These are phyloP conservation scores for Coemansia sp. DNA, from an alignment of 192 early-diverging fungal species.

Conservation along the genomic window DNA sequence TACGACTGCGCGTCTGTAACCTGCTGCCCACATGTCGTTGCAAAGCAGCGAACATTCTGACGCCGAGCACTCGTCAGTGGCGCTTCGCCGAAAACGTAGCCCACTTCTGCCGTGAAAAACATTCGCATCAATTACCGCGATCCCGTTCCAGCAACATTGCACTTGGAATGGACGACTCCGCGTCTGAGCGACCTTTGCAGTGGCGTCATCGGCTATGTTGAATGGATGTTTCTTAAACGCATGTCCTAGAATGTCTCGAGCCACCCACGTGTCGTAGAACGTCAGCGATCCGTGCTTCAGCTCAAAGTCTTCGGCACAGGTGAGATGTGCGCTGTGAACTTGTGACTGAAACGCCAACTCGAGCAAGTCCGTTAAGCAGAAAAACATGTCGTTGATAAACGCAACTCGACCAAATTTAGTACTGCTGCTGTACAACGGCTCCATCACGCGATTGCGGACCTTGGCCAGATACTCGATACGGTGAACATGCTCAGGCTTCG, in stretches of 20 bases:
- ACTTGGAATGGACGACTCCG: conserved; percentile 45
- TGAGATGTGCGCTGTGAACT: conserved; percentile 46
- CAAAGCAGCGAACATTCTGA: conserved; percentile 56
- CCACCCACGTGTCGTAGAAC: conserved; percentile 56
- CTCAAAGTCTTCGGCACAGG: conserved; percentile 55
- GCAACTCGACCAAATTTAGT: conserved; percentile 27
- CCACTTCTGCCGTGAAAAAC: conserved; percentile 22
- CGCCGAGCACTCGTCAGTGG: conserved; percentile 45
- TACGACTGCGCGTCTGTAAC: conserved; percentile 33
- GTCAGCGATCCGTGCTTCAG: conserved; percentile 20
- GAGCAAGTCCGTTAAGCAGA: conserved; percentile 51
- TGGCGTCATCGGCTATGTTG: conserved; percentile 38
- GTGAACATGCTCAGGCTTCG: conserved; percentile 11
- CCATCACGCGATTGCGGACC: conserved; percentile 48
- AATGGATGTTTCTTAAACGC: conserved; percentile 34
- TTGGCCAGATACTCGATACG: conserved; percentile 55
- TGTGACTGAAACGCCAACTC: conserved; percentile 53
- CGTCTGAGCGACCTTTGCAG: conserved; percentile 18
- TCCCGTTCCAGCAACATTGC: conserved; percentile 57
- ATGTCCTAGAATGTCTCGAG: conserved; percentile 49
- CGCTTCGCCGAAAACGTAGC: conserved; percentile 28
- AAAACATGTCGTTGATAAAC: conserved; percentile 51
- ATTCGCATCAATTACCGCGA: conserved; percentile 37
- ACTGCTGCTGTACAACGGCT: conserved; percentile 25
- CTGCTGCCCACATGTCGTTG: conserved; percentile 48